Conservation (phyloP, 2,329 filamentous ascomycete species). For the Furcasterigmium furcatum region DNA sequence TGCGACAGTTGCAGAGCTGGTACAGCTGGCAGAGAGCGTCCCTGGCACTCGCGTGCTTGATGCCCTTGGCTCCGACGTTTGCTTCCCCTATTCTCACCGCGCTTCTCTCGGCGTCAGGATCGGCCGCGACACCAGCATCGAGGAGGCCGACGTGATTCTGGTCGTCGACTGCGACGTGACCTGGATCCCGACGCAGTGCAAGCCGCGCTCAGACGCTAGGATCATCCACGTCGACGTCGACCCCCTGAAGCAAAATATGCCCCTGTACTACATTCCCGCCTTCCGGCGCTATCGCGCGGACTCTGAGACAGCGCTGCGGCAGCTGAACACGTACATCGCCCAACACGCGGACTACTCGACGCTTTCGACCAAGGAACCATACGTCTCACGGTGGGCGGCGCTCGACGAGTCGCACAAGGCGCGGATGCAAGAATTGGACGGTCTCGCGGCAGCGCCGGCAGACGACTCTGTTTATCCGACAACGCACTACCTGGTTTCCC, state of each 20-base stretch:
- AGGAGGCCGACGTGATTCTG: slow-evolving; percentile 77
- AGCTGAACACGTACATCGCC: slow-evolving; percentile 62
- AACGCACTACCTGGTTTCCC: slow-evolving; percentile 33
- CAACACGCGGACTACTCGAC: slow-evolving; percentile 38
- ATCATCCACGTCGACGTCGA: slow-evolving; percentile 65
- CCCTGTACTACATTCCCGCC: slow-evolving; percentile 68
- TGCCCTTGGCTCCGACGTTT: slow-evolving; percentile 77
- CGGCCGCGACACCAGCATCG: slow-evolving; percentile 70
- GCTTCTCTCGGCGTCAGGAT: slow-evolving; percentile 69
- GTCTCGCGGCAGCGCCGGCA: slow-evolving; percentile 51
- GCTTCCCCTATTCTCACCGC: slow-evolving; percentile 69
- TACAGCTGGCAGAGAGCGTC: slow-evolving; percentile 64
- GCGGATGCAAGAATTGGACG: slow-evolving; percentile 56
- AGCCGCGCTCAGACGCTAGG: slow-evolving; percentile 46
- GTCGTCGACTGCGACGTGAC: slow-evolving; percentile 89
- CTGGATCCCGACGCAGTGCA: slow-evolving; percentile 82
- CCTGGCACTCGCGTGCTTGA: slow-evolving; percentile 70
- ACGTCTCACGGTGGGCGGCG: slow-evolving; percentile 41
- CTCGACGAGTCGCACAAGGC: slow-evolving; percentile 56
- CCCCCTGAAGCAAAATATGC: slow-evolving; percentile 68
- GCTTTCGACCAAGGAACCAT: slow-evolving; percentile 27
- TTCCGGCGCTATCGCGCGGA: slow-evolving; percentile 65
- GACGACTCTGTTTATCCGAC: slow-evolving; percentile 33
- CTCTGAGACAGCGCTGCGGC: slow-evolving; percentile 60
- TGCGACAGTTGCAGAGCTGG: slow-evolving; percentile 54